These are phyloP conservation scores for Phycomyces nitens DNA, from an alignment of 192 early-diverging fungal species.

Conservation along the genomic window DNA sequence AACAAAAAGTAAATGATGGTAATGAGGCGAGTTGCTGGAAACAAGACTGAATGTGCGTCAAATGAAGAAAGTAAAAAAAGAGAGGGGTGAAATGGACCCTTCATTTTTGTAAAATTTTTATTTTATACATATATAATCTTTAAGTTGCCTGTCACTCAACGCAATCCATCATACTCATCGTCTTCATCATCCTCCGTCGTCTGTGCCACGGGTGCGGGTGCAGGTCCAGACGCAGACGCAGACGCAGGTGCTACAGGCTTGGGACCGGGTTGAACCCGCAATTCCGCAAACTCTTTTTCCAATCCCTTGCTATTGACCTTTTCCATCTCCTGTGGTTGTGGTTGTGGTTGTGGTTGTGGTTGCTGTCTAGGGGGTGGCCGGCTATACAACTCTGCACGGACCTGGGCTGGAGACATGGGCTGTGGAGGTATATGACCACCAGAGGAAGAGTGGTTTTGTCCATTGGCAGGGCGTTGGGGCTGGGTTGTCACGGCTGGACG, in stretches of 20 bases:
- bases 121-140: conserved; percentile 4
- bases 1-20: background rate
- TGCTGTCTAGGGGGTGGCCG: background rate
- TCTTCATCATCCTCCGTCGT: conserved; percentile 15
- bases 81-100: background rate
- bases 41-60: background rate
- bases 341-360: background rate
- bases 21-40: background rate
- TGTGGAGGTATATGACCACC: background rate
- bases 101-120: background rate
- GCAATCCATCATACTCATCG: conserved; percentile 12
- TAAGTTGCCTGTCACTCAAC: conserved; percentile 6
- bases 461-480: background rate
- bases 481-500: background rate
- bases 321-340: no score
- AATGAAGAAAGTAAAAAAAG: background rate
- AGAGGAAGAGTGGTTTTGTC: background rate
- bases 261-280: no score
- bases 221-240: no score
- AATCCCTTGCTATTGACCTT: background rate
- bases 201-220: no score
- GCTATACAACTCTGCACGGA: conserved; percentile 3
- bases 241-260: no score
- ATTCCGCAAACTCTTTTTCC: no score
- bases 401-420: conserved; percentile 8